Evolutionary conservation across 208 protist genomes (phyloP).

Genomic region (Blastocrithidia nonstop): DNA sequence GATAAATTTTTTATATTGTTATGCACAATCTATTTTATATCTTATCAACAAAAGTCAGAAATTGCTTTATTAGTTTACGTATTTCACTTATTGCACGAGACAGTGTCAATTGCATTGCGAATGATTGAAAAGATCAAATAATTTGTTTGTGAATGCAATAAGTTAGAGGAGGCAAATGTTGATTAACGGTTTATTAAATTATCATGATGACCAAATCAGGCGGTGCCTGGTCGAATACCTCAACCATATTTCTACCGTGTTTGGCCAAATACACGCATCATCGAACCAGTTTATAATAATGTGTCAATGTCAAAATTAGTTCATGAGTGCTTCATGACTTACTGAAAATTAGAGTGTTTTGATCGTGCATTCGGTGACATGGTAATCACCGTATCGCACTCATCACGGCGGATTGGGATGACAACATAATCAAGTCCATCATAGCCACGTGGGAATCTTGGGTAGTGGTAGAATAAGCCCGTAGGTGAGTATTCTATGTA

Average conservation of each 20-base stretch:
- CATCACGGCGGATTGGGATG: slow-evolving; percentile 55
- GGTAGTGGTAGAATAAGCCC: slow-evolving; percentile 46
- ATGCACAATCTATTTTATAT: too few species aligned
- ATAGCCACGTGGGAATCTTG: slow-evolving; percentile 36
- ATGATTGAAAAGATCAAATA: too few species aligned
- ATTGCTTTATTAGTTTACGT: too few species aligned
- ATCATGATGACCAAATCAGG: slow-evolving; percentile 44
- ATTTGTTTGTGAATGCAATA: too few species aligned
- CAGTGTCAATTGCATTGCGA: too few species aligned
- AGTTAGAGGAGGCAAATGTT: background rate
- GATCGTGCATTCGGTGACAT: slow-evolving; percentile 61
- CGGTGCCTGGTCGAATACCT: slow-evolving; percentile 40
- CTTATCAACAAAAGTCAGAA: too few species aligned
- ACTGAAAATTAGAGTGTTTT: slow-evolving; percentile 18
- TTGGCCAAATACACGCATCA: slow-evolving; percentile 59
- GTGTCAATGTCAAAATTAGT: slow-evolving; percentile 66
- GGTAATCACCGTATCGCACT: slow-evolving; percentile 38
- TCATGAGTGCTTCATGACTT: slow-evolving; percentile 58
- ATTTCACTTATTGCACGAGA: too few species aligned
- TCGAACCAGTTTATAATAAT: slow-evolving; percentile 28
- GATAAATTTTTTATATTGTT: too few species aligned
- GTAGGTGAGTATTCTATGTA: slow-evolving; percentile 76
- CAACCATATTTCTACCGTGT: slow-evolving; percentile 78
- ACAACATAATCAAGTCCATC: slow-evolving; percentile 85
- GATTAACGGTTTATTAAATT: slow-evolving; percentile 12